phyloP scores from a whole-genome alignment of 2,329 filamentous ascomycete genomes.

The Cladosporium cucumerinum region DNA sequence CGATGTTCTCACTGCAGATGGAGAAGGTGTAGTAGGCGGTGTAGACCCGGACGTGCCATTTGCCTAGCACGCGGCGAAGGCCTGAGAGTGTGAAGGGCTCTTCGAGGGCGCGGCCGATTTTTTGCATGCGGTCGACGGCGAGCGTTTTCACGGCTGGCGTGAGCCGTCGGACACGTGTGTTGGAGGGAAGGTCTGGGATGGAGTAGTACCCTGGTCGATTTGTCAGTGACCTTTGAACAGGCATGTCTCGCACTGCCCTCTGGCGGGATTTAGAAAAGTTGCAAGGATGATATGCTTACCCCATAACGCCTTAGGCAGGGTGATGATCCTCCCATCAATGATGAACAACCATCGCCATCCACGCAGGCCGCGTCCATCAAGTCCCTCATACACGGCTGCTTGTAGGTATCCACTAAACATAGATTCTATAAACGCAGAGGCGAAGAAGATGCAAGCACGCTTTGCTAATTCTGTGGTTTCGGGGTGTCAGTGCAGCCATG shows the following conservation, averaged over 20 bases:
- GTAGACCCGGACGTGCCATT: constrained; percentile 4
- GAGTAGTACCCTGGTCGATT: neutral
- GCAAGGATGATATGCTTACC: neutral
- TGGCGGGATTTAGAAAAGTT: neutral
- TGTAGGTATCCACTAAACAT: constrained; percentile 16
- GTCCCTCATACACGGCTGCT: constrained; percentile 25
- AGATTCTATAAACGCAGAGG: neutral
- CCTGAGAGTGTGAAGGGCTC: neutral
- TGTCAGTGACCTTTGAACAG: neutral
- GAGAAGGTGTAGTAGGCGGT: constrained; percentile 6
- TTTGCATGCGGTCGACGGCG: neutral
- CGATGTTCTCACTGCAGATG: constrained; percentile 3
- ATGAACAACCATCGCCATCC: constrained; percentile 53
- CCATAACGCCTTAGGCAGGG: constrained; percentile 23
- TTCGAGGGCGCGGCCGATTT: neutral
- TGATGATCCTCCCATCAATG: constrained; percentile 53
- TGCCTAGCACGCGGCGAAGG: neutral
- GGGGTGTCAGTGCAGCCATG: neutral
- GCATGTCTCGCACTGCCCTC: neutral
- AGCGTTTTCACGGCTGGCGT: neutral
- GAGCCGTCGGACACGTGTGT: neutral
- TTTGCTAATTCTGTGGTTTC: constrained; percentile 36
- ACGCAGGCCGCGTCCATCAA: constrained; percentile 39
- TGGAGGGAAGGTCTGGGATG: neutral
- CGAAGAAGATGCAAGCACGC: constrained; percentile 36